phyloP scores from a whole-genome alignment of 352 stramenopile species.

The Albugo laibachii region DNA sequence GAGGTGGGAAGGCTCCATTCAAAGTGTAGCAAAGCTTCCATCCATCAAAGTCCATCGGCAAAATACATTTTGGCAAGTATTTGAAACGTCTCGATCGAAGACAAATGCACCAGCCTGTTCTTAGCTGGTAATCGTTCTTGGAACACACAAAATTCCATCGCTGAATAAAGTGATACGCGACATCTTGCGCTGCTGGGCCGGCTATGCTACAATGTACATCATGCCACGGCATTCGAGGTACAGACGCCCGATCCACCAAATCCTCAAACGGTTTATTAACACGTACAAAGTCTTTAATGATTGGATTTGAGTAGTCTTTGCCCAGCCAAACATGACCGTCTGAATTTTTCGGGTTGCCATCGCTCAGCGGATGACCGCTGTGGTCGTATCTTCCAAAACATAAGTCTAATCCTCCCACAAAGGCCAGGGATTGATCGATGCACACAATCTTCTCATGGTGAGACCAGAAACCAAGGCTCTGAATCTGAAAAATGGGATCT shows the following conservation, averaged over 20 bases:
- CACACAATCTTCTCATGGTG: slow-evolving; percentile 89
- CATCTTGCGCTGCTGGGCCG: slow-evolving; percentile 57
- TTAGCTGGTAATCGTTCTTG: slow-evolving; percentile 75
- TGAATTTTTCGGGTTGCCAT: slow-evolving; percentile 28
- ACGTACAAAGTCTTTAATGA: slow-evolving; percentile 78
- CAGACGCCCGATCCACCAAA: slow-evolving; percentile 46
- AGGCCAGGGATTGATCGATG: slow-evolving; percentile 70
- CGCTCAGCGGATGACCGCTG: slow-evolving; percentile 44
- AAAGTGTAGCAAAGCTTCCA: slow-evolving; percentile 59
- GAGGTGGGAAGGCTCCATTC: not conserved
- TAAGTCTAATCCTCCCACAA: slow-evolving; percentile 73
- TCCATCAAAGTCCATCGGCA: slow-evolving; percentile 76
- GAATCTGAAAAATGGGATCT: slow-evolving; percentile 81
- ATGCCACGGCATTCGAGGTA: slow-evolving; percentile 80
- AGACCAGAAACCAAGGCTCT: slow-evolving; percentile 80
- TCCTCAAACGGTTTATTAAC: slow-evolving; percentile 74
- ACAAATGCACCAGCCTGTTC: slow-evolving; percentile 76
- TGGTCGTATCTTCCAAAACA: slow-evolving; percentile 81
- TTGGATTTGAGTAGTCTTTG: slow-evolving; percentile 80
- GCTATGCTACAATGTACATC: slow-evolving; percentile 76
- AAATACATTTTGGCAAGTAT: slow-evolving; percentile 59
- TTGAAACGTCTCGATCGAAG: slow-evolving; percentile 66
- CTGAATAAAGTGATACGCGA: slow-evolving; percentile 81
- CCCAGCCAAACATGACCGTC: slow-evolving; percentile 44
- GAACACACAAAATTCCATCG: slow-evolving; percentile 83